These are phyloP conservation scores for Talaromyces funiculosus DNA, from an alignment of 2,329 filamentous ascomycete genomes.

Conservation along the genomic window DNA sequence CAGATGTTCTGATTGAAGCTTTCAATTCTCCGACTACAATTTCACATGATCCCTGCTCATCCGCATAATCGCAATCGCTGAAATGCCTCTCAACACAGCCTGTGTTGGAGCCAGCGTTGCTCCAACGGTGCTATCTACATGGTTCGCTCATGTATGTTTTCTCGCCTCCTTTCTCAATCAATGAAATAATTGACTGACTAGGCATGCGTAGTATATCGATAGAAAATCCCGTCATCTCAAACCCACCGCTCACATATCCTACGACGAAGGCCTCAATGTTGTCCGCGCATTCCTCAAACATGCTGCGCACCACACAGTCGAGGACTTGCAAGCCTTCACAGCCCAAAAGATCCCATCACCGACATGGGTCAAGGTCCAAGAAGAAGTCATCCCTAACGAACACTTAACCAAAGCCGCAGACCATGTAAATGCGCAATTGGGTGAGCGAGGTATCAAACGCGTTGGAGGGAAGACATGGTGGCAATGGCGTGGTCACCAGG, in stretches of 20 bases:
- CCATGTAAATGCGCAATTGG: slow-evolving; percentile 67
- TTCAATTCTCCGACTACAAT: background rate
- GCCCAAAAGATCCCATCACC: slow-evolving; percentile 86
- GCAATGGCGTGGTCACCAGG: slow-evolving; percentile 69
- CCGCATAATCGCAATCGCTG: slow-evolving; percentile 11
- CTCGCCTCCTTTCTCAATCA: background rate
- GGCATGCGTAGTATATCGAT: slow-evolving; percentile 64
- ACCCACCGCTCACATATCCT: slow-evolving; percentile 84
- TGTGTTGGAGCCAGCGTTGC: slow-evolving; percentile 78
- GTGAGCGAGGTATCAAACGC: slow-evolving; percentile 63
- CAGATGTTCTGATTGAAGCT: background rate
- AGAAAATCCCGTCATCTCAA: slow-evolving; percentile 68
- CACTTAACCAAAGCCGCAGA: slow-evolving; percentile 62
- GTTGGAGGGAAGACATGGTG: slow-evolving; percentile 84
- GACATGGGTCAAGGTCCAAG: slow-evolving; percentile 76
- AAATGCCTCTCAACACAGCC: slow-evolving; percentile 68
- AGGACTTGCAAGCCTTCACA: slow-evolving; percentile 89
- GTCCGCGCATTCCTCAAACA: slow-evolving; percentile 81
- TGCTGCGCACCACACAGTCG: slow-evolving; percentile 82
- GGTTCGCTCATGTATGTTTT: slow-evolving; percentile 71
- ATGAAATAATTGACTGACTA: background rate
- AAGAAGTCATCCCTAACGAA: slow-evolving; percentile 59
- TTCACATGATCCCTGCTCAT: background rate
- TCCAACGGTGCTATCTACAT: slow-evolving; percentile 79
- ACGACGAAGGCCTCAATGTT: slow-evolving; percentile 84